These are phyloP conservation scores for Scheffersomyces ergatensis DNA, from an alignment of 805 yeast species.

Conservation along the genomic window DNA sequence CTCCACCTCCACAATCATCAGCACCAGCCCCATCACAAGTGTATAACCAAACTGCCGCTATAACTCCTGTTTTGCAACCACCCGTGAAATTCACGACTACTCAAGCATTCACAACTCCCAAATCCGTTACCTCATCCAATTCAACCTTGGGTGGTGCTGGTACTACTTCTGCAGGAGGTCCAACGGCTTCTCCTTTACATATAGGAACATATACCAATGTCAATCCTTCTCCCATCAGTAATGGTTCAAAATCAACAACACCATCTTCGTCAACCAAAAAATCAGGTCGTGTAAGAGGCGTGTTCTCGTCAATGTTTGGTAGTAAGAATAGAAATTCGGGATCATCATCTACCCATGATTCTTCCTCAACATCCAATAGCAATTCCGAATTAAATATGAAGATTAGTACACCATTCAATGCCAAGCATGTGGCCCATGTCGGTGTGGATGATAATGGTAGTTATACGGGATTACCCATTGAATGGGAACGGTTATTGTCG, in stretches of 20 bases:
- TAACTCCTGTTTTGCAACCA: conserved; percentile 26
- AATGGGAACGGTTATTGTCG: conserved; percentile 81
- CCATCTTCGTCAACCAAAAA: conserved; percentile 18
- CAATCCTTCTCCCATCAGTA: conserved; percentile 13
- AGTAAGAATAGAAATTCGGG: conserved; percentile 18
- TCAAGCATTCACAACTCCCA: conserved; percentile 8
- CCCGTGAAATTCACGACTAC: conserved; percentile 11
- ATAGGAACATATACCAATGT: conserved; percentile 10
- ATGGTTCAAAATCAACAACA: conserved; percentile 5
- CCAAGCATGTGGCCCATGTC: conserved; percentile 89
- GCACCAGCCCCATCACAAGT: conserved; percentile 2
- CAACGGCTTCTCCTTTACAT: neutral
- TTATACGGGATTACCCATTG: conserved; percentile 88
- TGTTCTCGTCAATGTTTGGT: conserved; percentile 52
- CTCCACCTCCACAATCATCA: conserved; percentile 5
- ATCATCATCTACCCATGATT: conserved; percentile 5
- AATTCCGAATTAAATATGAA: conserved; percentile 38
- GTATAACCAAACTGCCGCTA: conserved; percentile 24
- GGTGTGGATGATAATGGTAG: conserved; percentile 87
- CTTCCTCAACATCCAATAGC: conserved; percentile 8
- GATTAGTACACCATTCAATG: conserved; percentile 89
- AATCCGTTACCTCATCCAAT: neutral
- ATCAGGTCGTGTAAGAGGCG: conserved; percentile 57
- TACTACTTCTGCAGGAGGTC: no score
- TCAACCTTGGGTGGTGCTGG: conserved; percentile 1